Evolutionary conservation across 192 early-diverging fungal species (phyloP).

Genomic region (Lobosporangium transversale): DNA sequence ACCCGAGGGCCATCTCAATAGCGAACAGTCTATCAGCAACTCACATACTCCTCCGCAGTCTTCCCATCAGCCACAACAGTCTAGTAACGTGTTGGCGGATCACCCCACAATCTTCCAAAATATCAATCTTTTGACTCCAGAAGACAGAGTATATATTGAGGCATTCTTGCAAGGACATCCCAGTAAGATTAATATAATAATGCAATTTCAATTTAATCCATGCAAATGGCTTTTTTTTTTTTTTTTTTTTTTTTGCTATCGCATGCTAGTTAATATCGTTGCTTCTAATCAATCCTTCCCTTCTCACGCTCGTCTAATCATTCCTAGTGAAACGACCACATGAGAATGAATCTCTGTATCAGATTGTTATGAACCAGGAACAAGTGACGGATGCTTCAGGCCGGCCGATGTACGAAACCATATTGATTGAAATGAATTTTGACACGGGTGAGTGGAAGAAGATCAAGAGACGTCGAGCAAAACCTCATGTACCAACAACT

Average conservation of each 20-base stretch:
- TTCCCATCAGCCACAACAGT: neutral
- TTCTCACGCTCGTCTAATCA: neutral
- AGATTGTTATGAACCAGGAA: slow-evolving; percentile 53
- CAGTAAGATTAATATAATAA: slow-evolving; percentile 12
- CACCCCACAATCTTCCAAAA: slow-evolving; percentile 45
- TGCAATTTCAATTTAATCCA: neutral
- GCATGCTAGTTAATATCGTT: no score
- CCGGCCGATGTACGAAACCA: slow-evolving; percentile 42
- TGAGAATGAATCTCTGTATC: slow-evolving; percentile 30
- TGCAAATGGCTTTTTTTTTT: neutral
- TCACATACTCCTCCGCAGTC: slow-evolving; percentile 19
- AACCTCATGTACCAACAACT: neutral
- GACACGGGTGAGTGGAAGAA: slow-evolving; percentile 53
- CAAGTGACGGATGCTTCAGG: slow-evolving; percentile 39
- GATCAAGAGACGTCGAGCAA: slow-evolving; percentile 27
- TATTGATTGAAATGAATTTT: slow-evolving; percentile 53
- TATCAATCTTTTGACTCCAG: slow-evolving; percentile 31
- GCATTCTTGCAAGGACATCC: slow-evolving; percentile 49
- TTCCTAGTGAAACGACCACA: slow-evolving; percentile 42
- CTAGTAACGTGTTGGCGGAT: slow-evolving; percentile 7
- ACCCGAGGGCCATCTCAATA: neutral
- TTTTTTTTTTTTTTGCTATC: slow-evolving; percentile 6
- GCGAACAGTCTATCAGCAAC: neutral
- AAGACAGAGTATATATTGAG: slow-evolving; percentile 38
- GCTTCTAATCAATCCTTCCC: no score